Percentiles rank a stretch among this genome's conserved stretches.
Evolutionary conservation across 805 yeast species (phyloP).

Genomic region (Yarrowia phangngaensis): DNA sequence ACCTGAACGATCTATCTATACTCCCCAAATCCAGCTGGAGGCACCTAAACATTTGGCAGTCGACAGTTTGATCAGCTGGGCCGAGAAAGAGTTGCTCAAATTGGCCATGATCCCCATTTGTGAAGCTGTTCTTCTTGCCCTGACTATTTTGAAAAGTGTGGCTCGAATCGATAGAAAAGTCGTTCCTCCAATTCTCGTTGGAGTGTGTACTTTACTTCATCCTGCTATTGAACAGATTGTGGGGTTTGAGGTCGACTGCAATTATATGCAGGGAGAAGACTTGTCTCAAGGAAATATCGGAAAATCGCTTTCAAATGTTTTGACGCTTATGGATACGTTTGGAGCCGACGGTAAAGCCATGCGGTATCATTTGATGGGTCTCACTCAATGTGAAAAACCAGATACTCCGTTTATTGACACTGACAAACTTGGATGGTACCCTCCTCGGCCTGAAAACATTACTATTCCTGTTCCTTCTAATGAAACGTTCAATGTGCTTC

Average conservation of each 20-base stretch:
- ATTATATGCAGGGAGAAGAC: constrained; percentile 8
- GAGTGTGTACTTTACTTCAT: constrained; percentile 5
- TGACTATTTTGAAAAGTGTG: constrained; percentile 10
- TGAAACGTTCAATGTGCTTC: constrained; percentile 57
- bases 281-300: constrained; percentile 12
- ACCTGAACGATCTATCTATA: not conserved
- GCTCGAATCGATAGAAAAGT: not conserved
- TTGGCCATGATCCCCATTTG: constrained; percentile 13
- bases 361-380: constrained; percentile 49
- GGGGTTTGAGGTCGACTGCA: constrained; percentile 5
- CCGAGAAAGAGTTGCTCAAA: constrained; percentile 11
- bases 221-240: constrained; percentile 11
- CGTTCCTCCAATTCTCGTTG: constrained; percentile 7
- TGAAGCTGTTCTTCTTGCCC: constrained; percentile 8
- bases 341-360: constrained; percentile 57
- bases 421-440: constrained; percentile 42
- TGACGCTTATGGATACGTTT: constrained; percentile 50
- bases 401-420: constrained; percentile 49
- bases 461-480: constrained; percentile 28
- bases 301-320: constrained; percentile 47
- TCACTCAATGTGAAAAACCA: constrained; percentile 47
- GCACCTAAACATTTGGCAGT: constrained; percentile 2
- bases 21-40: not conserved
- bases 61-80: constrained; percentile 8
- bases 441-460: constrained; percentile 41